Evolutionary conservation across 495 filamentous ascomycete species (phyloP).

Genomic region (Aspergillus nidulans): DNA sequence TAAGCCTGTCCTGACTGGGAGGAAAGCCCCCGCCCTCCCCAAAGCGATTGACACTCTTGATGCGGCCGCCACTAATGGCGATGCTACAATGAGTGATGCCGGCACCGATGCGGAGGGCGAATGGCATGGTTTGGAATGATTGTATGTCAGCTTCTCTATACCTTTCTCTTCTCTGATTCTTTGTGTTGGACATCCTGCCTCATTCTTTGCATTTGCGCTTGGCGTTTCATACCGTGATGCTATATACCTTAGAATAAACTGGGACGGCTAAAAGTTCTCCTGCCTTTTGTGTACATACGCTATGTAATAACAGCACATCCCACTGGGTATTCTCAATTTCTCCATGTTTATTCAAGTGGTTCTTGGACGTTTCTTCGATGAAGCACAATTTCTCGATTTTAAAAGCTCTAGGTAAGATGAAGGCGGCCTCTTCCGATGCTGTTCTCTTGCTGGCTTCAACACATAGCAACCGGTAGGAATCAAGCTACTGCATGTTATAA

Average conservation of each 20-base stretch:
- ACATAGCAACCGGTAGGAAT: too few species aligned
- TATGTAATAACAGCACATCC: not conserved
- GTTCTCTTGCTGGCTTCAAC: too few species aligned
- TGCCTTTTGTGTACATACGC: slow-evolving; percentile 17
- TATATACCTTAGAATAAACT: slow-evolving; percentile 27
- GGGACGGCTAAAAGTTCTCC: slow-evolving; percentile 20
- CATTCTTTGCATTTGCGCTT: slow-evolving; percentile 39
- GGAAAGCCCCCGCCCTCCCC: slow-evolving; percentile 26
- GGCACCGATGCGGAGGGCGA: slow-evolving; percentile 31
- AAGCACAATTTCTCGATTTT: too few species aligned
- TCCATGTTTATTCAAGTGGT: not conserved
- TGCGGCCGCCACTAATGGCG: slow-evolving; percentile 17
- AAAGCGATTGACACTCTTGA: slow-evolving; percentile 27
- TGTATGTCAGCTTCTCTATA: slow-evolving; percentile 13
- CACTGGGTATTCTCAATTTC: not conserved
- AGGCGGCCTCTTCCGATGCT: too few species aligned
- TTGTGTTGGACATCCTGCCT: slow-evolving; percentile 7
- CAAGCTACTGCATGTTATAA: too few species aligned
- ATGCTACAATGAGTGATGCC: slow-evolving; percentile 33
- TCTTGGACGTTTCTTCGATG: too few species aligned
- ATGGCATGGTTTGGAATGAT: slow-evolving; percentile 41
- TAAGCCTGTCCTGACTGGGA: slow-evolving; percentile 35
- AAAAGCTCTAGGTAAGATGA: too few species aligned
- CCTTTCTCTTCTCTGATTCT: slow-evolving; percentile 20
- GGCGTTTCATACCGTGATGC: slow-evolving; percentile 36